Percentiles rank a stretch among this genome's conserved stretches.
These are phyloP conservation scores for Pseudofabraea citricarpa DNA, from an alignment of 2,329 filamentous ascomycete genomes.

Conservation along the genomic window DNA sequence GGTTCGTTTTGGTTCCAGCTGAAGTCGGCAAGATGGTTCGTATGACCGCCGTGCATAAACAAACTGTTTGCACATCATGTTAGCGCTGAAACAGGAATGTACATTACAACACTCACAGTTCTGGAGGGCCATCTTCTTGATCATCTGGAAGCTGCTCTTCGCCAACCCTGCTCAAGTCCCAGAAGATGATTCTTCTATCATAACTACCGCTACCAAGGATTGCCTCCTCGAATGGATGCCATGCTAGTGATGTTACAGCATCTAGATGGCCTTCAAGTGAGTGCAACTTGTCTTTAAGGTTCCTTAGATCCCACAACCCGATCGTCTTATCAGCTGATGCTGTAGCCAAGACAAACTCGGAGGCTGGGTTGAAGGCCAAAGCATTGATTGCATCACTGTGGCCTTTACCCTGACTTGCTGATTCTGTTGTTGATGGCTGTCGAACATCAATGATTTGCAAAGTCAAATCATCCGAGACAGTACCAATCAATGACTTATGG, in stretches of 20 bases:
- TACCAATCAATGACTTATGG: slow-evolving; percentile 79
- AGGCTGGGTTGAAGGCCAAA: slow-evolving; percentile 88
- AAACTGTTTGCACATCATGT: slow-evolving; percentile 46
- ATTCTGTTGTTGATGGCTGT: slow-evolving; percentile 56
- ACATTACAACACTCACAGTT: slow-evolving; percentile 61
- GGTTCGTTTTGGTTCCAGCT: slow-evolving; percentile 97
- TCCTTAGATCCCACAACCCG: slow-evolving; percentile 90
- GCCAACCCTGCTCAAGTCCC: slow-evolving; percentile 88
- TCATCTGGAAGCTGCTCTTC: slow-evolving; percentile 95
- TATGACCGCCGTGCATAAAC: slow-evolving; percentile 99
- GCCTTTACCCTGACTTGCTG: slow-evolving; percentile 67
- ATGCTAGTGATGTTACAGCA: slow-evolving; percentile 85
- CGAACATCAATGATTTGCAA: slow-evolving; percentile 90
- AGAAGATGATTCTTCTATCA: slow-evolving; percentile 90
- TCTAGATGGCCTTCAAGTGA: slow-evolving; percentile 84
- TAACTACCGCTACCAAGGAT: slow-evolving; percentile 90
- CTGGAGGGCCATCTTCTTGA: slow-evolving; percentile 88
- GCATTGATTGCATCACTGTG: slow-evolving; percentile 93
- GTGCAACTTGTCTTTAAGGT: slow-evolving; percentile 85
- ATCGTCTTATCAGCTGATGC: slow-evolving; percentile 95
- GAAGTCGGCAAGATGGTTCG: slow-evolving; percentile 93
- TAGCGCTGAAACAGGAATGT: not conserved
- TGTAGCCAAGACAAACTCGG: slow-evolving; percentile 86
- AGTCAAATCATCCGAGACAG: slow-evolving; percentile 91
- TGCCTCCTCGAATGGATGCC: slow-evolving; percentile 87